Evolutionary conservation across 2,329 filamentous ascomycete genomes (phyloP), one percentile per base, ranked within the genome.

Genomic region (Mycosphaerella sp.): DNA sequence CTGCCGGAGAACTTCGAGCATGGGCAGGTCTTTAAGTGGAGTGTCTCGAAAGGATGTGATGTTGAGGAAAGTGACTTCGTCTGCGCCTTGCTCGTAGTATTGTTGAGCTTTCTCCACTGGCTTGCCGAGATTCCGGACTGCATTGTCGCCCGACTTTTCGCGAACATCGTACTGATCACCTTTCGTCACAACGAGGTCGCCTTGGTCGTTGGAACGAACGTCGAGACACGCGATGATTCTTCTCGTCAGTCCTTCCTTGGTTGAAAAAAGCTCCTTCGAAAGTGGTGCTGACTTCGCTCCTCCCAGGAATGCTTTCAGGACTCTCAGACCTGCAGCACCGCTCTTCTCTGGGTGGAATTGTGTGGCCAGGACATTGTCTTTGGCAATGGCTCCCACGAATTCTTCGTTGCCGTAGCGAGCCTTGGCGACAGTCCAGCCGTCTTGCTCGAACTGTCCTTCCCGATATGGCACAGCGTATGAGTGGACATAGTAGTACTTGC

Each of bases 401-500:
- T 86, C 85, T 72, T 98, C 89, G 12, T 79, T 75, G 28, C 90
- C 90, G 69, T 98, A 98, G 13, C 80, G 83, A 14, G 85, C 90
- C 2, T 87, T 95, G 1, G 93, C 93, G n/a, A 97, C 86, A 7
- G 82, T 81, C 91, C 93, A 98, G 21, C 91, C 93, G 30, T 86
- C 79, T 49, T 76, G 75, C 70, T 96, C 89, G 10, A 96, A 76
- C 58, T 85, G 77, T 32, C 86, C 87, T 41, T 79, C 71, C 46
- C 73, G 72, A 68, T 96, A 95, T 2, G 85, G 85, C 21, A 82
- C 84, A 52, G 89, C 90, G 72, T 93, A 98, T 2, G 89, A 90
- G 76, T 98, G 93, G 50, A 98, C 91, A 67, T 98, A 98, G 74
- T 98, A 98, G 76, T 98, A 98, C 71, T 97, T 98, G 66, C 87